A percentile compares a stretch with the other conserved stretches of the same genome.
Conservation (phyloP, 257 asterid genomes). For the Solanum neorickii region DNA sequence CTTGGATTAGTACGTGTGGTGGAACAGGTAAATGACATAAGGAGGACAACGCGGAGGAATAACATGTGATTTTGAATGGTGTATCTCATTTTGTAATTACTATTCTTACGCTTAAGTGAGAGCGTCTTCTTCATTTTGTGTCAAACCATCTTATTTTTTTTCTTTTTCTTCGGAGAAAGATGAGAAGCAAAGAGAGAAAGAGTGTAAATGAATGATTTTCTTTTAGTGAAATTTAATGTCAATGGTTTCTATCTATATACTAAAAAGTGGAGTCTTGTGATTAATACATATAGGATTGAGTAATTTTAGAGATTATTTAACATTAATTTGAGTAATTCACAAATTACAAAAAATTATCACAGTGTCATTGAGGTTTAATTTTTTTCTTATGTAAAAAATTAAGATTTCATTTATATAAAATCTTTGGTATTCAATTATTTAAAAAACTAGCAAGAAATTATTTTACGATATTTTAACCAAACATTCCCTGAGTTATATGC, state of each 20-base stretch:
- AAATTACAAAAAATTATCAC: no score
- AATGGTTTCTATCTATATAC: no score
- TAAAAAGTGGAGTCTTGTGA: no score
- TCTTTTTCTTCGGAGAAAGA: neutral
- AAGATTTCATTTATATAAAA: no score
- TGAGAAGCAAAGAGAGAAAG: neutral
- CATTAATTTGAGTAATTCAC: no score
- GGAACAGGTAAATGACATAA: neutral
- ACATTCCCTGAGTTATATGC: neutral
- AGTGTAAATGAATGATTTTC: neutral
- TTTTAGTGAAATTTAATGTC: no score
- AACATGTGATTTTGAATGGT: neutral
- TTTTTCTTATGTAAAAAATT: no score
- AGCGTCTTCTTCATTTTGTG: slow-evolving; percentile 9
- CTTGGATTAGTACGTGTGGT: neutral
- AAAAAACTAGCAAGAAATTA: neutral
- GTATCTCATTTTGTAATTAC: neutral
- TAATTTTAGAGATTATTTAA: no score
- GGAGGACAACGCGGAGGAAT: neutral
- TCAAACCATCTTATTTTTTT: slow-evolving; percentile 6
- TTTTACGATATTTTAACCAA: neutral
- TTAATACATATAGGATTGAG: no score
- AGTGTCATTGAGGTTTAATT: no score
- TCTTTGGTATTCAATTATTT: no score
- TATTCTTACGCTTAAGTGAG: neutral